Evolutionary conservation across 2,329 filamentous ascomycete genomes (phyloP), one percentile per base, ranked within the genome.

Genomic region (Penicillium sp.): DNA sequence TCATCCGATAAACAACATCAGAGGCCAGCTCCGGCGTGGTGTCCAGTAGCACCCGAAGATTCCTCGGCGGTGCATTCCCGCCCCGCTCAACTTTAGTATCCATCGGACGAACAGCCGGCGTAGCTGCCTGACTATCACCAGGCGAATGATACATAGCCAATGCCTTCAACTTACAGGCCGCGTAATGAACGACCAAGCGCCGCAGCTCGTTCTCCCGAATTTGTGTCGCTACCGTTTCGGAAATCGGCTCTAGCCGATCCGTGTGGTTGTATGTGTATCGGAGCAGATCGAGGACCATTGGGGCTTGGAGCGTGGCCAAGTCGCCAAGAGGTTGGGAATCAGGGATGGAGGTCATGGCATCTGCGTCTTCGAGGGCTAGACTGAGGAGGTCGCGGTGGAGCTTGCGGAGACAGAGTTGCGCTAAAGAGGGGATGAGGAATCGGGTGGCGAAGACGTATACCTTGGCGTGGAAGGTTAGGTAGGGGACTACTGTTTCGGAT

Each of bases 401-500:
- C 60, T 77, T 77, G 49, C 70, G 69, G 6, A 77, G 70, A 59
- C 73, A 74, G 31, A 77, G 67, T 53, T 77, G 72, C 3, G 74
- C 74, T 26, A 78, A 69, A 14, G 70, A 71, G 3, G 73, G 72
- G 54, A 77, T 75, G 44, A 77, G 63, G 62, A 75, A 78, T 49
- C 72, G 72, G 2, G 73, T 74, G n/a, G 75, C 74, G 54, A 77
- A 77, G 56, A 76, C 72, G 58, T 78, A 77, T 46, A 78, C 58
- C 63, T 78, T 77, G n/a, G 75, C 75, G 43, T 78, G 75, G 63
- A 77, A 77, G 39, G 75, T 67, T 27, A 77, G 68, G 54, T 77
- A 77, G 4, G 75, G 74, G 13, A 73, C 65, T 14, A 70, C 69
- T 2, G 21, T 13, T 9, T 27, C 37, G 14, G 50, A 26, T n/a